These are phyloP conservation scores for Euphorbia peplus DNA, from an alignment of 345 rosid species.

Conservation along the genomic window DNA sequence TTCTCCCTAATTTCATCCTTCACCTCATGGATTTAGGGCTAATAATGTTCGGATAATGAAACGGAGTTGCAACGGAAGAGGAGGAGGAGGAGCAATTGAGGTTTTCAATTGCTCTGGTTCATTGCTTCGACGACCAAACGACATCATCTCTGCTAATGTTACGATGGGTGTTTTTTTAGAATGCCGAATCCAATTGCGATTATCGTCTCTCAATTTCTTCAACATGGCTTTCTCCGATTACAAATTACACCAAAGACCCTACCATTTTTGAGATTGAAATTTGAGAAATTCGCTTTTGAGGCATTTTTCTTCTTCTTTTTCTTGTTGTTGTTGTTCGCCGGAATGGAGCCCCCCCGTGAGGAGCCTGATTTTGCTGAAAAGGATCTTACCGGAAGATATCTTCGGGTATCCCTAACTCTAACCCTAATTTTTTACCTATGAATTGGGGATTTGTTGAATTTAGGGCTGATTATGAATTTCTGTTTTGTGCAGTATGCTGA, in stretches of 20 bases:
- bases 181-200: slow-evolving; percentile 22
- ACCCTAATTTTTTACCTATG: background rate
- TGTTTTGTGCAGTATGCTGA: slow-evolving; percentile 59
- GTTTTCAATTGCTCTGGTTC: slow-evolving; percentile 36
- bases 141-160: slow-evolving; percentile 2
- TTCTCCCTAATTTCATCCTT: background rate
- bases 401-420: slow-evolving; percentile 51
- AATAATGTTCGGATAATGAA: slow-evolving; percentile 33
- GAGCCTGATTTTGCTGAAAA: slow-evolving; percentile 40
- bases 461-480: background rate
- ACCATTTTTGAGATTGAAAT: slow-evolving; percentile 1
- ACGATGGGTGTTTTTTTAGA: slow-evolving; percentile 22
- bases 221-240: slow-evolving; percentile 39
- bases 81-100: slow-evolving; percentile 15
- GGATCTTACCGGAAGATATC: slow-evolving; percentile 73
- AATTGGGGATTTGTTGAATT: background rate
- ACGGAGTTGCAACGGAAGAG: background rate
- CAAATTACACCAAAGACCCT: slow-evolving; percentile 10
- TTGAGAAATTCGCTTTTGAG: no score
- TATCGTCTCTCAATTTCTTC: slow-evolving; percentile 53
- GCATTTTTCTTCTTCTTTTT: background rate
- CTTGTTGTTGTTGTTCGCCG: slow-evolving; percentile 11
- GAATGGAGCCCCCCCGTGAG: slow-evolving; percentile 23
- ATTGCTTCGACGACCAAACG: slow-evolving; percentile 31
- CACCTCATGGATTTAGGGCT: slow-evolving; percentile 4